Percentiles rank a stretch among this genome's conserved stretches.
phyloP scores from a whole-genome alignment of 2,329 filamentous ascomycete species.

The Davidsoniella eucalypti region DNA sequence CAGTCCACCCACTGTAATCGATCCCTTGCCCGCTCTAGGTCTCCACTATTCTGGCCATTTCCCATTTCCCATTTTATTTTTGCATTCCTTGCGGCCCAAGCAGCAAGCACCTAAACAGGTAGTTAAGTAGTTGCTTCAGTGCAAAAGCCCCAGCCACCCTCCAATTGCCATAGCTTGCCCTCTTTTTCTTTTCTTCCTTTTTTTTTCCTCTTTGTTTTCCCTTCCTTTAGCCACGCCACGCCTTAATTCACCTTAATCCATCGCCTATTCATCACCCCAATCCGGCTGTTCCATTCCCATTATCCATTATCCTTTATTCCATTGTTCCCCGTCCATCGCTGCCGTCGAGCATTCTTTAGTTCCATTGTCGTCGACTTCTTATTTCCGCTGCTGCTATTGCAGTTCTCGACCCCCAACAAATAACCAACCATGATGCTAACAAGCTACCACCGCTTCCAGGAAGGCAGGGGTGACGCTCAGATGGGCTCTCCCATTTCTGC shows the following conservation, averaged over 20 bases:
- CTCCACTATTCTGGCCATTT: neutral
- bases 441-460: constrained; percentile 34
- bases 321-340: neutral
- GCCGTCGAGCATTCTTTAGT: neutral
- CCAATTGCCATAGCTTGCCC: neutral
- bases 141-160: constrained; percentile 4
- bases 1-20: neutral
- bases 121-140: neutral
- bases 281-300: constrained; percentile 1
- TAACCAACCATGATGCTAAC: constrained; percentile 11
- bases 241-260: constrained; percentile 3
- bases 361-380: neutral
- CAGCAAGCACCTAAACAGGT: too few relatives aligned
- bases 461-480: constrained; percentile 82
- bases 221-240: constrained; percentile 3
- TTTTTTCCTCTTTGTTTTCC: neutral
- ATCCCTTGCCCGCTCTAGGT: too few relatives aligned
- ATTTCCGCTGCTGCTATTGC: neutral
- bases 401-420: neutral
- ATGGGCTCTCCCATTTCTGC: constrained; percentile 79
- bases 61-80: neutral
- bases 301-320: neutral
- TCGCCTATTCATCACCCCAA: neutral
- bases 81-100: neutral
- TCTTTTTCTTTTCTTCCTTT: constrained; percentile 1